Evolutionary conservation across 306 rosid genomes (phyloP).

Genomic region (Chamaecrista fasciculata): DNA sequence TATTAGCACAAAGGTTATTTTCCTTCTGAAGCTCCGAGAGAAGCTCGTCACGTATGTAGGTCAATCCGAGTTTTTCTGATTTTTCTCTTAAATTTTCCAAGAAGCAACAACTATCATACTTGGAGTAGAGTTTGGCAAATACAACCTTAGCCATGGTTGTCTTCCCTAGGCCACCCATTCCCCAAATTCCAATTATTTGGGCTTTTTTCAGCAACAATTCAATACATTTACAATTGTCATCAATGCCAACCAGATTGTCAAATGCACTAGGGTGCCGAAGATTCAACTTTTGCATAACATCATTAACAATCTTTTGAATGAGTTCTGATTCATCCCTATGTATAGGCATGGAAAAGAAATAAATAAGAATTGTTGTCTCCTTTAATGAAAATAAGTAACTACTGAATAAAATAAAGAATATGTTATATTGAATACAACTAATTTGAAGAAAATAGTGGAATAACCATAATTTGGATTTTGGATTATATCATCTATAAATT

Average conservation of each 20-base stretch:
- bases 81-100: background rate
- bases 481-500: too few species aligned
- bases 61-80: background rate
- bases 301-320: conserved; percentile 12
- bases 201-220: background rate
- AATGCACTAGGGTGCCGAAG: background rate
- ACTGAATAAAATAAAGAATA: too few species aligned
- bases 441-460: too few species aligned
- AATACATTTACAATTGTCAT: background rate
- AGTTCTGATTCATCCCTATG: conserved; percentile 4
- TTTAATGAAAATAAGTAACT: too few species aligned
- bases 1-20: too few species aligned
- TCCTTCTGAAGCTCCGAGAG: background rate
- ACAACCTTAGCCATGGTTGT: background rate
- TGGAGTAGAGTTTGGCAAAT: background rate
- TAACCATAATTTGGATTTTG: too few species aligned
- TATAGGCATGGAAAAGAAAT: background rate
- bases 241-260: background rate
- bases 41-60: background rate
- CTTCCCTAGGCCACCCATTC: background rate
- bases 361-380: too few species aligned
- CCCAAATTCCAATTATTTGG: background rate
- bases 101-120: background rate
- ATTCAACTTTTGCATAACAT: background rate
- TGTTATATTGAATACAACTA: too few species aligned